Base-by-base conservation (phyloP, 768 basidiomycete species). In the Daedaleopsis sinensis region DNA sequence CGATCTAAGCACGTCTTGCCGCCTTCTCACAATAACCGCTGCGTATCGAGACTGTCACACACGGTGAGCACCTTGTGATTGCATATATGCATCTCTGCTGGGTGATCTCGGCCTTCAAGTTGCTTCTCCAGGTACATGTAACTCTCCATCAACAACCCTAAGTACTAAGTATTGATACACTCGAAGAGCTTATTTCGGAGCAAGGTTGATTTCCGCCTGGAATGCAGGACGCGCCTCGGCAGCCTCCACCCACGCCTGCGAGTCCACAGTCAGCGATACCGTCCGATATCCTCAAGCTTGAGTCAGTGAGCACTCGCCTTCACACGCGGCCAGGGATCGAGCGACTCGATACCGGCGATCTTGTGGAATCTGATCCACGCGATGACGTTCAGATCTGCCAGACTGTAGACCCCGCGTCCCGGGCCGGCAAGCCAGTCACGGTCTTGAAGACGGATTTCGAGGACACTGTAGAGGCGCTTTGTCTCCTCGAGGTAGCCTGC, bases 401-500 rank as follows among this genome's bases (percentile, higher is more conserved):
- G 74, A 43, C 80, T 85, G 70, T 81, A 84, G 66, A 83, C 86
- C 21, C 90, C 91, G 56, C 78, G 78, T 0, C 84, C 88, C 10
- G 86, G n/a, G n/a, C n/a, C n/a, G n/a, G n/a, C n/a, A n/a, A n/a
- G n/a, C n/a, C n/a, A n/a, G n/a, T n/a, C n/a, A 18, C 90, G 83
- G 55, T 79, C 84, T 48, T 78, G 73, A n/a, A 96, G 82, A 23
- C 89, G 84, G 52, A 87, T 85, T 67, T 96, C 86, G 46, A 96
- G 82, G 4, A 96, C 94, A n/a, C 84, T 78, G 70, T 90, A 94
- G 21, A 96, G 80, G 24, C 95, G 84, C 67, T 84, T 87, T 3
- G 91, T 91, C 79, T 96, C 95, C 27, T 92, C 86, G 21, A 78
- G 66, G 74, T 92, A 96, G 53, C 93, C 86, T 86, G 74, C n/a